Conservation (phyloP, 1,284 basidiomycete species). For the Ceratobasidium sp. region DNA sequence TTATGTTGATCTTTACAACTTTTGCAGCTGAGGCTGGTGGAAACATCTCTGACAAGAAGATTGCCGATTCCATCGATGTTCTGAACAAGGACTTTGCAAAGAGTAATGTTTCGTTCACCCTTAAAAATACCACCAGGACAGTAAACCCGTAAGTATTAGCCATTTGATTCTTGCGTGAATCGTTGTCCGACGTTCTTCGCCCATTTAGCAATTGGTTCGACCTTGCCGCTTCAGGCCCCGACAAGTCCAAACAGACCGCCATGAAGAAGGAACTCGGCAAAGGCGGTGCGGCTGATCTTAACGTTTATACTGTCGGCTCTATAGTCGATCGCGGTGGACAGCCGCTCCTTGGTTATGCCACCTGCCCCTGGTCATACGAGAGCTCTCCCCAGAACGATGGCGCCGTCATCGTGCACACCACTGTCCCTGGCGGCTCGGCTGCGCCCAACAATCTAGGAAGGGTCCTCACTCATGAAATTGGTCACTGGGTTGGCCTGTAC, state of each 20-base stretch:
- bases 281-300: constrained; percentile 51
- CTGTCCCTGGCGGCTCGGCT: constrained; percentile 53
- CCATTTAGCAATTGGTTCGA: too few relatives aligned
- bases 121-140: constrained; percentile 49
- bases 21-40: constrained; percentile 19
- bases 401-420: constrained; percentile 49
- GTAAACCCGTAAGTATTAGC: neutral
- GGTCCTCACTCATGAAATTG: constrained; percentile 54
- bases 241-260: too few relatives aligned
- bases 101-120: constrained; percentile 51
- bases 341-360: constrained; percentile 50
- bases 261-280: constrained; percentile 52
- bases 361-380: constrained; percentile 50
- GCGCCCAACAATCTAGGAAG: constrained; percentile 51
- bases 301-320: constrained; percentile 52
- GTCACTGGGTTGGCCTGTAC: constrained; percentile 54
- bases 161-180: neutral
- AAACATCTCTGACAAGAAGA: constrained; percentile 33
- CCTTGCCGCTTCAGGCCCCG: too few relatives aligned
- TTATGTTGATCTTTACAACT: neutral
- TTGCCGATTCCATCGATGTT: constrained; percentile 49
- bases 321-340: constrained; percentile 34
- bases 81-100: constrained; percentile 52
- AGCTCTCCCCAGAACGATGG: constrained; percentile 50
- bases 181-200: too few relatives aligned